Conservation (phyloP, 768 basidiomycete genomes). For the Calvatia gigantea region DNA sequence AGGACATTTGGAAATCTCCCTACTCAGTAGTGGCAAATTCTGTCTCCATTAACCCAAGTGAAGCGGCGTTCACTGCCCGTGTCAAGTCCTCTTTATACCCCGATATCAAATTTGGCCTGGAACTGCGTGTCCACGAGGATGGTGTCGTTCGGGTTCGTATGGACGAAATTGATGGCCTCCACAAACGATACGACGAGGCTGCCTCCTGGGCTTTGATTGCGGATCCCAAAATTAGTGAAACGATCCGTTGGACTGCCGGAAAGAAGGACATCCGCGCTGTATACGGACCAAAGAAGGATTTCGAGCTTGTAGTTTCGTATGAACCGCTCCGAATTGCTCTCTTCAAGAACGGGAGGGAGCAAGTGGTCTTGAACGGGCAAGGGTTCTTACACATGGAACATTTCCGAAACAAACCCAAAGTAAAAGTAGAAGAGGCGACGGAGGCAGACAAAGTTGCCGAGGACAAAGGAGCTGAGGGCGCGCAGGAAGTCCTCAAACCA, state of each 20-base stretch:
- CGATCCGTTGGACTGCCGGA: constrained; percentile 61
- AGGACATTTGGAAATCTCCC: constrained; percentile 74
- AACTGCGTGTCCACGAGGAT: constrained; percentile 81
- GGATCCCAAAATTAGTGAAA: constrained; percentile 62
- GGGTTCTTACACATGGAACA: constrained; percentile 98
- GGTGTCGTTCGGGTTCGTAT: constrained; percentile 90
- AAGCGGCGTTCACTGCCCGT: constrained; percentile 67
- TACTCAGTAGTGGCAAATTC: constrained; percentile 69
- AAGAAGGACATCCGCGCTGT: constrained; percentile 60
- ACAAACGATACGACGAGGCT: constrained; percentile 89
- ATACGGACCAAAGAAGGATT: constrained; percentile 62
- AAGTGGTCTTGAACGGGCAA: constrained; percentile 85
- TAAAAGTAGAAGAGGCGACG: constrained; percentile 36
- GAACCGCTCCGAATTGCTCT: constrained; percentile 75
- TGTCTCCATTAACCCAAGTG: constrained; percentile 46
- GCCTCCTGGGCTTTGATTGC: constrained; percentile 82
- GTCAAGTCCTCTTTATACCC: constrained; percentile 84
- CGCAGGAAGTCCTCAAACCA: constrained; percentile 51
- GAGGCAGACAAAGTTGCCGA: constrained; percentile 41
- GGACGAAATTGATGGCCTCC: constrained; percentile 79
- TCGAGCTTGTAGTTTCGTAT: constrained; percentile 68
- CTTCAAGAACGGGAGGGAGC: constrained; percentile 69
- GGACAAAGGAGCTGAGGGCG: constrained; percentile 39
- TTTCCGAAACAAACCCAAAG: constrained; percentile 66
- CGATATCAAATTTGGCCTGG: constrained; percentile 74